Conservation (phyloP, 2,329 filamentous ascomycete genomes). For the Curvularia verruculosa region DNA sequence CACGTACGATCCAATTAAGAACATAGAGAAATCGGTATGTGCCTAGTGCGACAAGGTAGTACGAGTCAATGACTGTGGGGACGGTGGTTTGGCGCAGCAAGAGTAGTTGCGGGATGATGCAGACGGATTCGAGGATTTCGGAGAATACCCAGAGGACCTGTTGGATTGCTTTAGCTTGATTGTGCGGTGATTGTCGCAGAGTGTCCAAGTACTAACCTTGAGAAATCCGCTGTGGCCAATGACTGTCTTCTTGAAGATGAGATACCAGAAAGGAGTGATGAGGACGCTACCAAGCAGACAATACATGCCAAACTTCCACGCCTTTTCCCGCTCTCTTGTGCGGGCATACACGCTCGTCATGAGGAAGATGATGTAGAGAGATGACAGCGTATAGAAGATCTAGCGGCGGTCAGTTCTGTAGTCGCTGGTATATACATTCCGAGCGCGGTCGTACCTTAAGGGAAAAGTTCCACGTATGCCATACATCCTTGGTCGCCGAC, state of each 20-base stretch:
- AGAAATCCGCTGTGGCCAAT: slow-evolving; percentile 40
- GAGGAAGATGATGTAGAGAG: slow-evolving; percentile 82
- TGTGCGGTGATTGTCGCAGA: too few species aligned
- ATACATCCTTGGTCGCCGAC: slow-evolving; percentile 47
- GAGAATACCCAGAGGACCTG: slow-evolving; percentile 88
- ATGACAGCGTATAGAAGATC: slow-evolving; percentile 83
- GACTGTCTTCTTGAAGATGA: slow-evolving; percentile 67
- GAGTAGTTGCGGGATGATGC: slow-evolving; percentile 87
- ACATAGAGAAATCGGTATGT: slow-evolving; percentile 89
- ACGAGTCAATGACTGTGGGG: slow-evolving; percentile 95
- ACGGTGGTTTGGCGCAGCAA: slow-evolving; percentile 93
- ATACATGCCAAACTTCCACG: slow-evolving; percentile 86
- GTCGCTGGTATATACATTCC: not conserved
- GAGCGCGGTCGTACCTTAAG: slow-evolving; percentile 64
- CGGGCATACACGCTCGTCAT: slow-evolving; percentile 88
- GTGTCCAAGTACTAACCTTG: slow-evolving; percentile 43
- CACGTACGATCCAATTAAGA: slow-evolving; percentile 84
- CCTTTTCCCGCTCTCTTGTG: slow-evolving; percentile 86
- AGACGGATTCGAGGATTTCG: slow-evolving; percentile 88
- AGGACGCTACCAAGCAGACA: slow-evolving; percentile 70
- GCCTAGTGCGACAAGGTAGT: slow-evolving; percentile 86
- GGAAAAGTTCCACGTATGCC: slow-evolving; percentile 64
- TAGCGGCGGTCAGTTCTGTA: slow-evolving; percentile 24
- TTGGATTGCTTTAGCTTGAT: not conserved
- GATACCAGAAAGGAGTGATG: slow-evolving; percentile 73